Conservation (phyloP, 805 yeast genomes). For the Candida orba region DNA sequence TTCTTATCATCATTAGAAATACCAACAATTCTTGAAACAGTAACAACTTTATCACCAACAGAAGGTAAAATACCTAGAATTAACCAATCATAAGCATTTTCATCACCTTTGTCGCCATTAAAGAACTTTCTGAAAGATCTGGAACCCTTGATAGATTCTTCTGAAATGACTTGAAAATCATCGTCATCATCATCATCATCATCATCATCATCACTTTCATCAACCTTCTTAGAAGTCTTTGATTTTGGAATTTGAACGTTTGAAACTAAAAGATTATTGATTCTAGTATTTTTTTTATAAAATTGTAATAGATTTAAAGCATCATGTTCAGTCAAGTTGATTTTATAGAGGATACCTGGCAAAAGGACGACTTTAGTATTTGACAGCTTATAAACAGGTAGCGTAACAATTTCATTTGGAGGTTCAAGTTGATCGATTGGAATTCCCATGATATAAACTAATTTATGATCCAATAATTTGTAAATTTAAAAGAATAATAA, state of each 20-base stretch:
- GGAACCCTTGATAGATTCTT: constrained; percentile 14
- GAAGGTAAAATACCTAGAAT: constrained; percentile 20
- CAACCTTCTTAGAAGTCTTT: not conserved
- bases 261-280: constrained; percentile 19
- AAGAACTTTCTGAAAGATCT: constrained; percentile 16
- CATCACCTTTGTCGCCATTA: constrained; percentile 16
- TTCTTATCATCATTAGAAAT: constrained; percentile 33
- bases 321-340: constrained; percentile 40
- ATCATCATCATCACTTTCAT: not conserved
- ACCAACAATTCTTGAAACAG: constrained; percentile 37
- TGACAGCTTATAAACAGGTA: constrained; percentile 18
- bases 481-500: no score
- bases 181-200: not conserved
- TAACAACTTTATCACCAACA: constrained; percentile 28
- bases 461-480: no score
- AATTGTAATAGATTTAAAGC: constrained; percentile 41
- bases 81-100: constrained; percentile 20
- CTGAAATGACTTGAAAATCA: constrained; percentile 2
- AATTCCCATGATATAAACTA: constrained; percentile 3
- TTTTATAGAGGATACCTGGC: constrained; percentile 58
- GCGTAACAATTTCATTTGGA: constrained; percentile 1
- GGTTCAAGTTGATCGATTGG: not conserved
- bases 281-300: constrained; percentile 23
- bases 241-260: constrained; percentile 4
- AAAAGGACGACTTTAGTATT: constrained; percentile 35